Percentiles rank a stretch among this genome's conserved stretches.
Evolutionary conservation across 768 basidiomycete species (phyloP).

Genomic region (Suillus lakei): DNA sequence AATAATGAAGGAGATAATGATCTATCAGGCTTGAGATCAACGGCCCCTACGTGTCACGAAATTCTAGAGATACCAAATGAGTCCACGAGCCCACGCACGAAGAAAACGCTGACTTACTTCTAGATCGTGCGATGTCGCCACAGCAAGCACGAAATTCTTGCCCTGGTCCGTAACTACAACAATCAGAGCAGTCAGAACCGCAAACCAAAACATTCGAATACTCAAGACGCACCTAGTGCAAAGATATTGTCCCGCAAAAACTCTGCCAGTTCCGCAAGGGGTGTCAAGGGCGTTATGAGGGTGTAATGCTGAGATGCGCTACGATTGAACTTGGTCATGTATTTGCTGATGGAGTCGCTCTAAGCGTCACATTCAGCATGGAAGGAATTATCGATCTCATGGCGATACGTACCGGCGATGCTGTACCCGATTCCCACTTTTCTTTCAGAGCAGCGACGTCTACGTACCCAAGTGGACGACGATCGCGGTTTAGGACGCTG

Average conservation of each 20-base stretch:
- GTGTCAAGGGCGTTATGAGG: conserved; percentile 79
- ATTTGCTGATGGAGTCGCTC: conserved; percentile 71
- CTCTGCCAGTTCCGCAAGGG: conserved; percentile 78
- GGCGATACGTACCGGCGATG: conserved; percentile 61
- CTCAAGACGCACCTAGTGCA: conserved; percentile 61
- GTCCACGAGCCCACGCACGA: too few species aligned
- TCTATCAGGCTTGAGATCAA: not conserved
- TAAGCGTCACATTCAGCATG: conserved; percentile 30
- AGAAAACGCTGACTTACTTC: conserved; percentile 36
- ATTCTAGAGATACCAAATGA: not conserved
- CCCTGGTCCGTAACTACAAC: conserved; percentile 76
- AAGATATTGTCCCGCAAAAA: conserved; percentile 78
- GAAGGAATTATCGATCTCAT: not conserved
- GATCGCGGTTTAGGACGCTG: conserved; percentile 76
- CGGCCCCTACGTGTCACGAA: conserved; percentile 4
- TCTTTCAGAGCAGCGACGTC: conserved; percentile 76
- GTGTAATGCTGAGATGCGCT: conserved; percentile 69
- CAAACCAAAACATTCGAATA: not conserved
- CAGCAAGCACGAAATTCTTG: conserved; percentile 83
- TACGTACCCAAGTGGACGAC: conserved; percentile 84
- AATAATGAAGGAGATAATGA: not conserved
- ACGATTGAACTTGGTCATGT: conserved; percentile 80
- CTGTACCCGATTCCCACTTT: conserved; percentile 76
- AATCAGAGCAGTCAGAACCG: conserved; percentile 5
- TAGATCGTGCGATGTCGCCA: conserved; percentile 79